Base-by-base conservation (phyloP, 2,329 filamentous ascomycete genomes). In the Fusarium albidum region DNA sequence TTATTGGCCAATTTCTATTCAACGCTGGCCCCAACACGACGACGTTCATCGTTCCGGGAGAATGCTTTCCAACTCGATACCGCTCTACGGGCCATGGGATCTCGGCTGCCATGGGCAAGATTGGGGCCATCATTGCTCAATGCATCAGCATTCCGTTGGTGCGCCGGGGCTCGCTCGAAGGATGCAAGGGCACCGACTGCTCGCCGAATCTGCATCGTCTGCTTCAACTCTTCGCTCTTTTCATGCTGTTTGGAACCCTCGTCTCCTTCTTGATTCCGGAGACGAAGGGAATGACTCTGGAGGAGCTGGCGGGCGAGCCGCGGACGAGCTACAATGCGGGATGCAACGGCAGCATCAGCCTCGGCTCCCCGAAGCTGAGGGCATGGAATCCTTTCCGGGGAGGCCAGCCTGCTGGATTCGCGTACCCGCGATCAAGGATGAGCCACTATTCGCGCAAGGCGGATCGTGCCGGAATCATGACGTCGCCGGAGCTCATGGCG, bases 181-280 rank as follows among this genome's bases (percentile, higher is more conserved):
- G 76, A 13, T 83, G 82, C 54, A 74, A 77, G 15, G 81, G 81
- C 0, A 78, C 72, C 2, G 66, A 66, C 8, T 83, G 81, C 60
- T 75, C 77, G 2, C 79, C 81, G 0, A 89, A 87, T 82, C 79
- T 93, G 47, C 82, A 90, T 70, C 85, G 88, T 50, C 82, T 93
- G 31, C 86, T 94, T 77, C 81, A 91, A 69, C 88, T 92, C 31
- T 92, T 91, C 71, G 88, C 89, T 0, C 78, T 91, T 9, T 92
- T 94, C 77, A 93, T 92, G 90, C 78, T 93, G 6, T 81, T 82
- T 44, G 91, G 91, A 29, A 82, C 84, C 39, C 73, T 91, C 39
- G 84, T 85, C 3, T 86, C 87, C 2, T 75, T 92, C 4, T 74
- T 94, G n/a, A 86, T 93, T 17, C 89, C 89, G 0, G 90, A 92